Conservation (phyloP, 2,329 filamentous ascomycete species). For the Juglanconis juglandina region DNA sequence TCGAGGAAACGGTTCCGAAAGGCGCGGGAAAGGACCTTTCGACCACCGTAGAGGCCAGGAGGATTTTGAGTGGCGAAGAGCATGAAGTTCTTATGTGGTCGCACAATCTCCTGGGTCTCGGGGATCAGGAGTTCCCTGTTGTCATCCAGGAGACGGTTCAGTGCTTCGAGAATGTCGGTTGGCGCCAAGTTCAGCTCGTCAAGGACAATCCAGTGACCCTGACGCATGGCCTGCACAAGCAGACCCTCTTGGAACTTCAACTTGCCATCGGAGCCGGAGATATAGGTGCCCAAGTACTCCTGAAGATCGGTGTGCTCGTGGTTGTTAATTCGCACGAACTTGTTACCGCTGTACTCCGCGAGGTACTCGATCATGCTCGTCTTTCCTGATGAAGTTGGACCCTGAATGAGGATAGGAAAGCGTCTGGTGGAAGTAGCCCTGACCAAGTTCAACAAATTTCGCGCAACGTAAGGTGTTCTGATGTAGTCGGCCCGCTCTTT, state of each 20-base stretch:
- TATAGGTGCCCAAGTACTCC: slow-evolving; percentile 93
- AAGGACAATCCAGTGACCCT: slow-evolving; percentile 96
- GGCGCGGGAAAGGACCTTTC: slow-evolving; percentile 87
- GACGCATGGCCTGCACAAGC: slow-evolving; percentile 83
- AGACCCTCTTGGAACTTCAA: slow-evolving; percentile 90
- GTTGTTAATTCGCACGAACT: slow-evolving; percentile 98
- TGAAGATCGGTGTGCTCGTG: slow-evolving; percentile 98
- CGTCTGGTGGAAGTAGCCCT: slow-evolving; percentile 86
- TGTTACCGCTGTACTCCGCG: slow-evolving; percentile 93
- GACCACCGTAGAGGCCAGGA: slow-evolving; percentile 87
- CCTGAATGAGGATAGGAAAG: slow-evolving; percentile 93
- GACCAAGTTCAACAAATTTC: slow-evolving; percentile 91
- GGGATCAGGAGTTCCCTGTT: slow-evolving; percentile 94
- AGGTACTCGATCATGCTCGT: slow-evolving; percentile 99
- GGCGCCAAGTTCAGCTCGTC: slow-evolving; percentile 97
- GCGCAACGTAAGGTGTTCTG: slow-evolving; percentile 89
- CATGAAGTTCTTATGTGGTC: slow-evolving; percentile 93
- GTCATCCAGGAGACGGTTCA: slow-evolving; percentile 93
- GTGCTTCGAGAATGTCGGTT: slow-evolving; percentile 91
- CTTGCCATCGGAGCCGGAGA: slow-evolving; percentile 80
- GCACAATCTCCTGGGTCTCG: slow-evolving; percentile 91
- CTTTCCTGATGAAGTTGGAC: slow-evolving; percentile 94
- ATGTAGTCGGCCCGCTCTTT: slow-evolving; percentile 87
- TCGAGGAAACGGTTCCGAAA: slow-evolving; percentile 97
- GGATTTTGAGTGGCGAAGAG: slow-evolving; percentile 98